phyloP scores from a whole-genome alignment of 164 flowering plant genomes.

The Nelumbo lutea region DNA sequence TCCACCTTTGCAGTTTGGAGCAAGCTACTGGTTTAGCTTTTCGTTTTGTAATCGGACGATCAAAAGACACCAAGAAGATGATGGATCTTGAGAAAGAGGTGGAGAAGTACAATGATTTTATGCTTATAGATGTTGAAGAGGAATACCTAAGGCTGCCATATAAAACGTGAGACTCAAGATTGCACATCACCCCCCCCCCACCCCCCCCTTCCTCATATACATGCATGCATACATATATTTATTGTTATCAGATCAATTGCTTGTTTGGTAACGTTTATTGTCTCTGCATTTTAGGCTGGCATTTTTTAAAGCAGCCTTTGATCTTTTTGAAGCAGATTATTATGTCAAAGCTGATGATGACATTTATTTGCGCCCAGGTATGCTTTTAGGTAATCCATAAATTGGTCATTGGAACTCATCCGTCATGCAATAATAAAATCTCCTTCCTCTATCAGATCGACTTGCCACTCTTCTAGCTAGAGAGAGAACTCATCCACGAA shows the following conservation, averaged over 20 bases:
- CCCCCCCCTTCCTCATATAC: not conserved
- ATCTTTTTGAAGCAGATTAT: slow-evolving; percentile 62
- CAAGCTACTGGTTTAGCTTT: slow-evolving; percentile 64
- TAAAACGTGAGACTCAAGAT: slow-evolving; percentile 45
- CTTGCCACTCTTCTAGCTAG: slow-evolving; percentile 67
- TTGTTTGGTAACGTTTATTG: too few relatives aligned
- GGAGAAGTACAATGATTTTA: slow-evolving; percentile 55
- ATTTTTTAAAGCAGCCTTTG: slow-evolving; percentile 68
- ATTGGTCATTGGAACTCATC: not conserved
- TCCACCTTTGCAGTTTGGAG: slow-evolving; percentile 43
- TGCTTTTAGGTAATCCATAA: not conserved
- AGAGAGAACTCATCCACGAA: slow-evolving; percentile 49
- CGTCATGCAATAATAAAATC: not conserved
- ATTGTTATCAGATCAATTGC: too few relatives aligned
- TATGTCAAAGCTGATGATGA: slow-evolving; percentile 80
- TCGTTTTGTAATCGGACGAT: slow-evolving; percentile 57
- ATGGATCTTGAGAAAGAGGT: slow-evolving; percentile 47
- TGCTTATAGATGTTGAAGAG: slow-evolving; percentile 57
- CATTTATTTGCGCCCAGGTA: slow-evolving; percentile 69
- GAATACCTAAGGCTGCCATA: slow-evolving; percentile 43
- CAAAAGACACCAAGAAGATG: slow-evolving; percentile 46
- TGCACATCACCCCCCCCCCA: not conserved
- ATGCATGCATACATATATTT: too few relatives aligned
- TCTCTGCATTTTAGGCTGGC: slow-evolving; percentile 44
- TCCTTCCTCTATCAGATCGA: slow-evolving; percentile 44